Percentiles rank a stretch among this genome's conserved stretches.
Evolutionary conservation across 768 basidiomycete species (phyloP).

Genomic region (Podaxis sp.): DNA sequence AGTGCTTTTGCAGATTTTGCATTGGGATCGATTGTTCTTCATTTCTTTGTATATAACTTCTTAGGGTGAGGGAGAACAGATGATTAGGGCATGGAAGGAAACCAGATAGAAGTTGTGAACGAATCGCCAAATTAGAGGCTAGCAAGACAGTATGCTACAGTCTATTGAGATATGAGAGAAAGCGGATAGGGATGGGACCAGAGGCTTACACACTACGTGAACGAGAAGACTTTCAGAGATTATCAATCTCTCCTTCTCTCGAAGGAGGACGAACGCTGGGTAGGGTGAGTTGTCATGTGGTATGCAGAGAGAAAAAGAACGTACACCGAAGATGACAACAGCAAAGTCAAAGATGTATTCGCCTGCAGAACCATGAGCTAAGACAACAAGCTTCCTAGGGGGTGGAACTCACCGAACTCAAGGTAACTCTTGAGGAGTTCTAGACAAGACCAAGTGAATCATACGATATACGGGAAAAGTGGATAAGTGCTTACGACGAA

Average conservation of each 20-base stretch:
- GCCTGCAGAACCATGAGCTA: constrained; percentile 41
- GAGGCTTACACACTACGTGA: neutral
- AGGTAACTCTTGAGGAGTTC: constrained; percentile 76
- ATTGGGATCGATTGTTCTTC: constrained; percentile 90
- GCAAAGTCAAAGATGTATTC: constrained; percentile 89
- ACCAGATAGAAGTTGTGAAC: neutral
- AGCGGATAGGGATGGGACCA: neutral
- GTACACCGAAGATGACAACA: constrained; percentile 78
- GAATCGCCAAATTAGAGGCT: constrained; percentile 11
- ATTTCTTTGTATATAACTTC: constrained; percentile 99
- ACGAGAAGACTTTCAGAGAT: neutral
- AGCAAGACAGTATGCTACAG: constrained; percentile 1
- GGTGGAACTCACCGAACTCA: constrained; percentile 59
- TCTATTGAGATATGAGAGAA: neutral
- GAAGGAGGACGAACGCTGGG: constrained; percentile 70
- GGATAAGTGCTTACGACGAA: constrained; percentile 62
- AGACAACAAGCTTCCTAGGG: neutral
- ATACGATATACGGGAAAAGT: neutral
- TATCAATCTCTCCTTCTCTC: constrained; percentile 49
- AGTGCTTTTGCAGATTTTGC: constrained; percentile 99
- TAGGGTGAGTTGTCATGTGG: neutral
- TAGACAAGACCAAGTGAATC: constrained; percentile 25
- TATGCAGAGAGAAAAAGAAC: constrained; percentile 24
- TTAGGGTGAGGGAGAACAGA: constrained; percentile 59
- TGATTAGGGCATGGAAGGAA: neutral